Conservation (phyloP, 208 protist species). For the Trypanosoma theileri region DNA sequence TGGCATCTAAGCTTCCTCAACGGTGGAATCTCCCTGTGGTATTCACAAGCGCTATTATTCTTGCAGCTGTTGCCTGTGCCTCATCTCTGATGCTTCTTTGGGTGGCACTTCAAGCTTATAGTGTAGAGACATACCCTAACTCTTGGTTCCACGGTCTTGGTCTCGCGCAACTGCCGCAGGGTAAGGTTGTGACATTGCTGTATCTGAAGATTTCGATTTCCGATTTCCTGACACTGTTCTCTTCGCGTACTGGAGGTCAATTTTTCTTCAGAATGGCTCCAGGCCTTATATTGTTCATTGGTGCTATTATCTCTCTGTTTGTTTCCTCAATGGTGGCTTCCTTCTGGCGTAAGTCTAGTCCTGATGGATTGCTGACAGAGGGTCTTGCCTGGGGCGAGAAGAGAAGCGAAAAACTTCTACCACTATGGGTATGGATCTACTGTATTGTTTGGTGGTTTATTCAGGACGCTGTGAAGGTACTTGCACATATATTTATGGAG, state of each 20-base stretch:
- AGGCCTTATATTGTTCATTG: constrained; percentile 56
- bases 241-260: constrained; percentile 69
- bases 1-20: constrained; percentile 29
- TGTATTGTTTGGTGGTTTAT: constrained; percentile 91
- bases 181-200: constrained; percentile 80
- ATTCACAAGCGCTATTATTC: constrained; percentile 30
- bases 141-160: constrained; percentile 64
- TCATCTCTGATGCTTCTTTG: constrained; percentile 60
- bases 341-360: constrained; percentile 62
- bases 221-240: constrained; percentile 91
- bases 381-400: constrained; percentile 68
- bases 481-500: constrained; percentile 67
- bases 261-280: constrained; percentile 76
- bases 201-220: constrained; percentile 91
- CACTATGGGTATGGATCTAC: constrained; percentile 90
- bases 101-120: constrained; percentile 38
- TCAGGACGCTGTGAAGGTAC: constrained; percentile 83
- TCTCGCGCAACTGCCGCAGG: constrained; percentile 57
- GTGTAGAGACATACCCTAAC: constrained; percentile 51
- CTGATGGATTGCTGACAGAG: constrained; percentile 63
- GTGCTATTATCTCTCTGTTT: constrained; percentile 63
- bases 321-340: constrained; percentile 71
- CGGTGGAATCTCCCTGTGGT: constrained; percentile 49
- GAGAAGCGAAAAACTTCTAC: constrained; percentile 55
- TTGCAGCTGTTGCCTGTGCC: constrained; percentile 38